A percentile compares a stretch with the other conserved stretches of the same genome.
These are phyloP conservation scores for Inonotus obliquus DNA, from an alignment of 1,284 basidiomycete species.

Conservation along the genomic window DNA sequence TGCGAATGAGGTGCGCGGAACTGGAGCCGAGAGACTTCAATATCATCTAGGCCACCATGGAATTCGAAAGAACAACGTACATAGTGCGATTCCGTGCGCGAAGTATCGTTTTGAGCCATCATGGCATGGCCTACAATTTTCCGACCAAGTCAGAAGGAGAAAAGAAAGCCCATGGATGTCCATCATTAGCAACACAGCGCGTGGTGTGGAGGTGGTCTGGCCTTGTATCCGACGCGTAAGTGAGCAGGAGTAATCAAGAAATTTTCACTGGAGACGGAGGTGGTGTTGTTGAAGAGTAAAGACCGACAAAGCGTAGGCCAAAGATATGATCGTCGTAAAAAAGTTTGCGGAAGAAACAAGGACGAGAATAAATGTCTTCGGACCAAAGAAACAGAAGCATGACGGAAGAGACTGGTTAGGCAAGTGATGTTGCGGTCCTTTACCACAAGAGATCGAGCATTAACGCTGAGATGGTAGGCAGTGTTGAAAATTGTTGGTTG, in stretches of 20 bases:
- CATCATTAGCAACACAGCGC: slow-evolving; percentile 1
- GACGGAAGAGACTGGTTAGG: slow-evolving; percentile 10
- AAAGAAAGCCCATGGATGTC: slow-evolving; percentile 18
- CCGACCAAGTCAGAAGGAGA: slow-evolving; percentile 12
- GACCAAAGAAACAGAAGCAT: slow-evolving; percentile 6
- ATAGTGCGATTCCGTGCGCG: slow-evolving; percentile 12
- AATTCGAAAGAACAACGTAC: slow-evolving; percentile 16
- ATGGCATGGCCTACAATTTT: slow-evolving; percentile 10
- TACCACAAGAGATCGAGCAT: slow-evolving; percentile 8
- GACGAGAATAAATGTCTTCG: slow-evolving; percentile 4
- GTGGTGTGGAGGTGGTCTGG: neutral
- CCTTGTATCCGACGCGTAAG: slow-evolving; percentile 12
- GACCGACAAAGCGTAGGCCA: slow-evolving; percentile 17
- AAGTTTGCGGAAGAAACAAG: slow-evolving; percentile 15
- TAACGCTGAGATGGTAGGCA: neutral
- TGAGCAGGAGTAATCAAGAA: slow-evolving; percentile 10
- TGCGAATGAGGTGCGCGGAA: slow-evolving; percentile 4
- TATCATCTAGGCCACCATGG: slow-evolving; percentile 3
- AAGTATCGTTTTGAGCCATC: slow-evolving; percentile 11
- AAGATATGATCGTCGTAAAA: slow-evolving; percentile 16
- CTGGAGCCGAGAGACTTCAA: slow-evolving; percentile 12
- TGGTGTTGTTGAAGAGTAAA: slow-evolving; percentile 6
- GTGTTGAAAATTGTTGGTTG: neutral
- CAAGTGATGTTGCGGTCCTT: slow-evolving; percentile 14
- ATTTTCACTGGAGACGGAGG: slow-evolving; percentile 11